Percentiles rank a stretch among this genome's conserved stretches.
Conservation (phyloP, 352 stramenopile genomes). For the Pelagophyceae sp. region DNA sequence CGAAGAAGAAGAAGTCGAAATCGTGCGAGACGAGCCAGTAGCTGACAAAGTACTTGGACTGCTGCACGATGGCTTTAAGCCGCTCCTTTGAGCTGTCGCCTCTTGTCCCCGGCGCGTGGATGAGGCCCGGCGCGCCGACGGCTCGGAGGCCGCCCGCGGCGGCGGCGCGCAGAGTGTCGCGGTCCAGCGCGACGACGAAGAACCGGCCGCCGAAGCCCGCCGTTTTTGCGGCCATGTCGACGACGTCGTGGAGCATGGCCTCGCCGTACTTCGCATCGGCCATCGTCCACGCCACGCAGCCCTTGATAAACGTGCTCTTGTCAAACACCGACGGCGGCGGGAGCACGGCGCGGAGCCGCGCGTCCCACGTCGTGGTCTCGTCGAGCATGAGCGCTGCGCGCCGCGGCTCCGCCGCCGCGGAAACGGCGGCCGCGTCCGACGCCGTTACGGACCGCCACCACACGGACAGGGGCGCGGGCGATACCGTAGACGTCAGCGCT, state of each 20-base stretch:
- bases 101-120: not conserved
- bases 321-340: not conserved
- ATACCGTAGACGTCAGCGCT: not conserved
- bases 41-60: conserved; percentile 34
- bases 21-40: conserved; percentile 20
- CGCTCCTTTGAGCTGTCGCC: too few species aligned
- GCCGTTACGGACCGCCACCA: not conserved
- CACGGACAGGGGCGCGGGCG: not conserved
- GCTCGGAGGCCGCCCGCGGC: conserved; percentile 32
- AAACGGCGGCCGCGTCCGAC: not conserved
- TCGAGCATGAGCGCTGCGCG: not conserved
- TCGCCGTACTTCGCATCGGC: conserved; percentile 33
- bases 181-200: conserved; percentile 37
- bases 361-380: not conserved
- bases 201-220: conserved; percentile 30
- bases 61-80: conserved; percentile 24
- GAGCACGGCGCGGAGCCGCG: not conserved
- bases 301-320: not conserved
- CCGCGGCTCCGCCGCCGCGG: not conserved
- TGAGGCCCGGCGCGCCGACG: conserved; percentile 17
- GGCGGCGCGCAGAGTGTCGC: conserved; percentile 26
- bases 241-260: conserved; percentile 39
- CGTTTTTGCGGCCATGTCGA: conserved; percentile 34
- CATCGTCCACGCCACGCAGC: conserved; percentile 32
- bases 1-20: conserved; percentile 35